Percentiles rank a stretch among this genome's conserved stretches.
Evolutionary conservation across 495 filamentous ascomycete genomes (phyloP).

Genomic region (Talaromyces nanjingensis): DNA sequence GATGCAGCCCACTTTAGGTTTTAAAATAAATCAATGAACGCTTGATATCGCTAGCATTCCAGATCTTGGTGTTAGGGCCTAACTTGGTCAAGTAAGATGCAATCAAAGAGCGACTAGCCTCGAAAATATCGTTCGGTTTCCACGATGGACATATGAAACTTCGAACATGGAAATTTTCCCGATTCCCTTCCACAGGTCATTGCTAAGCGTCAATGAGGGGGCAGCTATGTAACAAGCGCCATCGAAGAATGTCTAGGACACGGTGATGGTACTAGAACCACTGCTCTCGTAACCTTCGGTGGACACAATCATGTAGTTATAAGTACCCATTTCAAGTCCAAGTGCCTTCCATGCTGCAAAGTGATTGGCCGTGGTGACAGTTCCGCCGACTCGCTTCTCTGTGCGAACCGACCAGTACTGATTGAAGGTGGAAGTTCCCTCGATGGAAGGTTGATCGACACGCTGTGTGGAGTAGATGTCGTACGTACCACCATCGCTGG

Average conservation of each 20-base stretch:
- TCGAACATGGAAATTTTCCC: background rate
- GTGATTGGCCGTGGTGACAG: constrained; percentile 49
- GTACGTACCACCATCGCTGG: constrained; percentile 56
- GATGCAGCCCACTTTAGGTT: background rate
- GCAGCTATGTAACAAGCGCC: background rate
- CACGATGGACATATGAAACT: background rate
- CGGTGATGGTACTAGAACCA: constrained; percentile 44
- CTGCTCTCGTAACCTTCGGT: constrained; percentile 54
- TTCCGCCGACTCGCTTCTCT: constrained; percentile 46
- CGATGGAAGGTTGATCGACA: constrained; percentile 53
- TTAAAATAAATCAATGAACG: background rate
- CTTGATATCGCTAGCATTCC: background rate
- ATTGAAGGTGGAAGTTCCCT: constrained; percentile 52
- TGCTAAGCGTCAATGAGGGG: background rate
- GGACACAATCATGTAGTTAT: constrained; percentile 55
- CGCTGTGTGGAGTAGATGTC: constrained; percentile 54
- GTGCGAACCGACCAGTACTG: constrained; percentile 58
- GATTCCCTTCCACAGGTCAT: background rate
- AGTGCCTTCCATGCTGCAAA: constrained; percentile 53
- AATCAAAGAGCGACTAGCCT: background rate
- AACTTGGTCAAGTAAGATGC: background rate
- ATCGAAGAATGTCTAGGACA: constrained; percentile 11
- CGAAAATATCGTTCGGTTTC: too few relatives aligned
- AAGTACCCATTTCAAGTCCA: constrained; percentile 42
- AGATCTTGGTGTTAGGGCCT: background rate